phyloP scores from a whole-genome alignment of 148 eudicot species.

The Selenicereus undatus region DNA sequence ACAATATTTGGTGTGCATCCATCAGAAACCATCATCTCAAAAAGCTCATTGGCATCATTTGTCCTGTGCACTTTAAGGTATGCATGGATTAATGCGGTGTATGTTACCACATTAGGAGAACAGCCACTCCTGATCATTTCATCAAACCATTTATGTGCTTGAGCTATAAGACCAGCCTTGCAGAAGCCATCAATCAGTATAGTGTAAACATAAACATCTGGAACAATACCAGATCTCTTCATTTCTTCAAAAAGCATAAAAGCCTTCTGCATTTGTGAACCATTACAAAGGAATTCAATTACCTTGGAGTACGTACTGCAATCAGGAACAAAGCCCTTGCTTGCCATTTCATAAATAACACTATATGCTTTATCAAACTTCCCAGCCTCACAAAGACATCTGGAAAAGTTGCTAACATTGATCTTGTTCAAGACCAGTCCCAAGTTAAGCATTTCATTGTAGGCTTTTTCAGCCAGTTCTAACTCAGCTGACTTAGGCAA shows the following conservation, averaged over 20 bases:
- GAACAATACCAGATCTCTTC: constrained; percentile 64
- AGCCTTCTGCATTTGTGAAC: constrained; percentile 70
- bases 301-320: constrained; percentile 73
- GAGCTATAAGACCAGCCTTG: constrained; percentile 84
- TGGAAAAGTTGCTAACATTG: constrained; percentile 61
- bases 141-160: constrained; percentile 79
- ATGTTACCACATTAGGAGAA: constrained; percentile 86
- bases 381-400: constrained; percentile 78
- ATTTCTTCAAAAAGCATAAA: constrained; percentile 73
- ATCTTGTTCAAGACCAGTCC: constrained; percentile 71
- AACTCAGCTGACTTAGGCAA: constrained; percentile 43
- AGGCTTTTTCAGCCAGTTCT: constrained; percentile 76
- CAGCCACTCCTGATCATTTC: constrained; percentile 75
- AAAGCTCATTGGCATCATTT: constrained; percentile 58
- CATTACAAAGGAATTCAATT: constrained; percentile 70
- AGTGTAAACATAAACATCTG: constrained; percentile 91
- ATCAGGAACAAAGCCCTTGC: constrained; percentile 86
- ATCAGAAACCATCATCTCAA: constrained; percentile 52
- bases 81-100: constrained; percentile 82
- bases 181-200: constrained; percentile 82
- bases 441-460: constrained; percentile 61
- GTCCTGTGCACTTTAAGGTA: constrained; percentile 66
- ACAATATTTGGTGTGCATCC: constrained; percentile 66
- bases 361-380: constrained; percentile 73
- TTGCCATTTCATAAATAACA: constrained; percentile 71